Evolutionary conservation across 2,329 filamentous ascomycete genomes (phyloP), one percentile per base, ranked within the genome.

Genomic region (Arthroderma sp.): DNA sequence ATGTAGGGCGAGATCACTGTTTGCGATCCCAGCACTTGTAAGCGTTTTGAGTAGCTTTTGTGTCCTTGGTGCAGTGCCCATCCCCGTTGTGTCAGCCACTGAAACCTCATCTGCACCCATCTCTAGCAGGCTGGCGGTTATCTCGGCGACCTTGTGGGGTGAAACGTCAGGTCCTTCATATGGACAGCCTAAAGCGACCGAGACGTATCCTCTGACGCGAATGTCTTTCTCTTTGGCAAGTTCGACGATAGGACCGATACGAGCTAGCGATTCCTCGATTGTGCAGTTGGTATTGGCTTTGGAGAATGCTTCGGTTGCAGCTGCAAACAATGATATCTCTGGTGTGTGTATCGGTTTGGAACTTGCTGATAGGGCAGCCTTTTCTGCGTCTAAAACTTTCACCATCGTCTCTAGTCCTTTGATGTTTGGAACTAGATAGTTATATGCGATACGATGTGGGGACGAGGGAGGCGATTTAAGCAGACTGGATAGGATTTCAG

Each of bases 31-130:
- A 1, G 77, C 77, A 11, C 75, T 72, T 29, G 68, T 69, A 42
- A 81, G 59, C 2, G 75, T 73, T 49, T 74, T 68, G 39, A 81
- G 62, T 2, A 81, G 65, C 50, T 74, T 71, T 47, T 68, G 59
- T 0, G 78, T 81, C 43, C 73, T 70, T 1, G 75, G 76, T 6
- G 75, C 75, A 1, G 78, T 81, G 10, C 77, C 78, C 77, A 80
- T 81, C 38, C 78, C 78, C 0, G 78, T 81, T 1, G 78, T 81
- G 51, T 81, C 78, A 1, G 76, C 78, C 1, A 81, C 74, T 1
- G 73, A 77, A 33, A 81, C 77, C 55, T 81, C 76, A 50, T 79
- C 74, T 4, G 75, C 77, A 11, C 78, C 78, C 73, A 81, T 77
- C 49, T 80, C 77, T 10, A 81, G 65, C 34, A 81, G 61, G 5